Base-by-base conservation (phyloP, 495 filamentous ascomycete genomes). In the Margaritispora aquatica region DNA sequence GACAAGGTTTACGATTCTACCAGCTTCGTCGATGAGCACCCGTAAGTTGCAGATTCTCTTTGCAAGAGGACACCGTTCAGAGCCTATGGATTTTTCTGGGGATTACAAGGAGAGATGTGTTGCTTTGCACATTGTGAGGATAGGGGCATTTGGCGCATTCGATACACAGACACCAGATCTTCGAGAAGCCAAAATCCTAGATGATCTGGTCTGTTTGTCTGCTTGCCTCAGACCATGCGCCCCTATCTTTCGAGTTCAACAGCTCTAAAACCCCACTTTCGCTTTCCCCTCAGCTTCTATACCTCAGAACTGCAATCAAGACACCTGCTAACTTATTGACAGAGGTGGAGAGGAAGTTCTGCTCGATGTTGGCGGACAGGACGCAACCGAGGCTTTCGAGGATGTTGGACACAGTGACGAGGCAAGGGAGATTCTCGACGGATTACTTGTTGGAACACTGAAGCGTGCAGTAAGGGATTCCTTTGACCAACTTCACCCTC, bases 341-440 rank as follows among this genome's bases (percentile, higher is more conserved):
- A 98, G 94, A 54, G 95, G 95, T 79, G 94, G 94, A 75, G 95
- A 97, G 76, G 95, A 99, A 80, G 94, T 97, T 65, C 78, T 99
- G 27, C 84, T 97, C 66, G 95, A 99, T 70, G 92, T 97, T 63
- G 94, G 80, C 68, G 94, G 94, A 69, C 91, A 96, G 76, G 94
- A 99, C 76, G 88, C 91, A 66, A 96, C 94, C 67, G 95, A 97
- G 75, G 92, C 94, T 57, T 99, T 99, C 73, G 94, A 99, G 79
- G 95, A 99, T 75, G 95, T 99, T 71, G 95, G 95, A 62, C 95
- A 99, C 87, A 94, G 88, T 72, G 95, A 99, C 73, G 95, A 99
- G 80, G 95, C 95, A 59, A 87, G 95, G 54, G 91, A 97, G 79
- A 92, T 96, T 68, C 84, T 99, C 19, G 82, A 86, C 23, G 84